Conservation (phyloP, 306 rosid species). For the Trifolium pratense region DNA sequence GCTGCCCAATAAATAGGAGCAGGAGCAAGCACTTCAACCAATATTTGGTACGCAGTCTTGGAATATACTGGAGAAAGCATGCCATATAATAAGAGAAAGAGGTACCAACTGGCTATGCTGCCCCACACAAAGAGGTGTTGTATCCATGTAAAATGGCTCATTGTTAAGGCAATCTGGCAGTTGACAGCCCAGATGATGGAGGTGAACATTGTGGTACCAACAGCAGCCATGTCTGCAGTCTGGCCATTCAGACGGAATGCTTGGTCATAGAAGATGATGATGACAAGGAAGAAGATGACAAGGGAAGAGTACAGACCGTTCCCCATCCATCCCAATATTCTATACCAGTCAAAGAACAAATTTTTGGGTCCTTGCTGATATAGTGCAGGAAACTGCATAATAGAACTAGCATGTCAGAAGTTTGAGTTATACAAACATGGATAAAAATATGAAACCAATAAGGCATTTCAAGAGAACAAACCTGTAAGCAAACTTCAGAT, state of each 20-base stretch:
- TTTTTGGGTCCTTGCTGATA: slow-evolving; percentile 95
- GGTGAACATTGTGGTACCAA: slow-evolving; percentile 93
- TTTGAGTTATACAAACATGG: slow-evolving; percentile 34
- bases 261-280: slow-evolving; percentile 78
- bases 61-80: slow-evolving; percentile 62
- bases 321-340: slow-evolving; percentile 97
- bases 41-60: slow-evolving; percentile 64
- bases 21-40: slow-evolving; percentile 84
- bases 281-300: slow-evolving; percentile 73
- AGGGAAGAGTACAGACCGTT: slow-evolving; percentile 88
- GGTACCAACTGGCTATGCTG: slow-evolving; percentile 83
- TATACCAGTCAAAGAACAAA: slow-evolving; percentile 89
- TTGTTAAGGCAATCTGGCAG: slow-evolving; percentile 93
- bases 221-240: slow-evolving; percentile 82
- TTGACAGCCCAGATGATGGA: slow-evolving; percentile 94
- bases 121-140: slow-evolving; percentile 92
- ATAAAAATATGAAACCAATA: slow-evolving; percentile 14
- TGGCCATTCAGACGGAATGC: slow-evolving; percentile 84
- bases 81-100: slow-evolving; percentile 84
- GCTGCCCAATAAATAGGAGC: slow-evolving; percentile 84
- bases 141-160: slow-evolving; percentile 99
- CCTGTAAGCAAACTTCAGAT: slow-evolving; percentile 98
- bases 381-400: slow-evolving; percentile 87
- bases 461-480: slow-evolving; percentile 47
- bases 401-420: slow-evolving; percentile 18